Conservation (phyloP, 306 rosid genomes). For the Morella rubra region DNA sequence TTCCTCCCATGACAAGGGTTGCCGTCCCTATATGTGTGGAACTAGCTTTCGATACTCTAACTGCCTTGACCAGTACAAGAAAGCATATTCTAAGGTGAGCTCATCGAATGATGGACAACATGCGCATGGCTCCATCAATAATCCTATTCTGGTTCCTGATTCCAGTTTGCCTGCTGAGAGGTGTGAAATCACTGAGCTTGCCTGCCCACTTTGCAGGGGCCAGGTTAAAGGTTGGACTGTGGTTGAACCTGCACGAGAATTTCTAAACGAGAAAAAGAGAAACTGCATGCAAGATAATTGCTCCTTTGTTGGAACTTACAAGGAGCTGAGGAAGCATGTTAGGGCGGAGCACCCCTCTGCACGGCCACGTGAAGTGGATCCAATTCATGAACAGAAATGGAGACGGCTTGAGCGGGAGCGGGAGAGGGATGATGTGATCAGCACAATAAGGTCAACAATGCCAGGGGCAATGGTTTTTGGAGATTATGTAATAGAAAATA, state of each 20-base stretch:
- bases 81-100: slow-evolving; percentile 60
- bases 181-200: slow-evolving; percentile 55
- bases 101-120: slow-evolving; percentile 45
- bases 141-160: slow-evolving; percentile 43
- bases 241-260: slow-evolving; percentile 85
- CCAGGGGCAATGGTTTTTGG: slow-evolving; percentile 96
- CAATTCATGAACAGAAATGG: slow-evolving; percentile 87
- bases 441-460: slow-evolving; percentile 84
- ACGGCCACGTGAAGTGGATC: slow-evolving; percentile 87
- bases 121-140: slow-evolving; percentile 35
- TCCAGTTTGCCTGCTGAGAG: slow-evolving; percentile 42
- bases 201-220: slow-evolving; percentile 80
- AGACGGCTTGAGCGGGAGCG: slow-evolving; percentile 93
- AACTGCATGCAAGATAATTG: slow-evolving; percentile 92
- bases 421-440: slow-evolving; percentile 90
- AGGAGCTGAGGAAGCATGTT: slow-evolving; percentile 85
- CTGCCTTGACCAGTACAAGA: slow-evolving; percentile 94
- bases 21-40: slow-evolving; percentile 95
- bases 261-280: slow-evolving; percentile 78
- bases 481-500: slow-evolving; percentile 88
- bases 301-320: slow-evolving; percentile 77
- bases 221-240: slow-evolving; percentile 99
- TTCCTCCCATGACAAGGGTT: slow-evolving; percentile 76
- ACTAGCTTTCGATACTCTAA: slow-evolving; percentile 73
- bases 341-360: slow-evolving; percentile 79